Conservation (phyloP, 306 rosid genomes). For the Cyclanthera cordifolia region DNA sequence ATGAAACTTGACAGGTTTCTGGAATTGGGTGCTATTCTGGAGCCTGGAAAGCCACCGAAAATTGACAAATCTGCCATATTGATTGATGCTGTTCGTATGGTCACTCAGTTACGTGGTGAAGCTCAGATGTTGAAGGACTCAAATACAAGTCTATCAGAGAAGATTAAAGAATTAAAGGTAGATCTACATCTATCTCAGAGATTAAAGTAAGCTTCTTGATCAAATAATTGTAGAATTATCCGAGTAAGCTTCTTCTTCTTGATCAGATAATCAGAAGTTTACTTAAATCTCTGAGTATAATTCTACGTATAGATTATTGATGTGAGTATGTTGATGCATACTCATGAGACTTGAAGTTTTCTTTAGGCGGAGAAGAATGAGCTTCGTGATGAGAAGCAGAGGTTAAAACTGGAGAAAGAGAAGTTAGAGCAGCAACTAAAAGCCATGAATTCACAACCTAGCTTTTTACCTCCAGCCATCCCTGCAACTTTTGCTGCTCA, state of each 20-base stretch:
- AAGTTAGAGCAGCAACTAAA: constrained; percentile 58
- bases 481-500: constrained; percentile 49
- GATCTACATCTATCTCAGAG: not conserved
- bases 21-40: constrained; percentile 61
- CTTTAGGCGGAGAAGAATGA: constrained; percentile 65
- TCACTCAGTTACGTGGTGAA: constrained; percentile 50
- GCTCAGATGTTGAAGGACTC: constrained; percentile 49
- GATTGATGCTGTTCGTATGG: constrained; percentile 49
- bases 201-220: too few species aligned
- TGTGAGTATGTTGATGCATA: too few species aligned
- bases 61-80: constrained; percentile 63
- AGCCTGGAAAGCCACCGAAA: constrained; percentile 61
- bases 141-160: constrained; percentile 24
- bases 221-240: too few species aligned
- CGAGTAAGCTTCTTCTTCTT: too few species aligned
- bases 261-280: not conserved
- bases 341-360: not conserved
- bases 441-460: constrained; percentile 41
- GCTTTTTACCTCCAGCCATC: constrained; percentile 36
- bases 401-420: constrained; percentile 60
- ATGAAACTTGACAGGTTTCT: constrained; percentile 41
- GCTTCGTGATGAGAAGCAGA: constrained; percentile 70
- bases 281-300: too few species aligned
- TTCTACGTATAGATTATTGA: too few species aligned
- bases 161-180: constrained; percentile 76